Conservation (phyloP, 805 yeast species). For the Wickerhamiella spandovensis region DNA sequence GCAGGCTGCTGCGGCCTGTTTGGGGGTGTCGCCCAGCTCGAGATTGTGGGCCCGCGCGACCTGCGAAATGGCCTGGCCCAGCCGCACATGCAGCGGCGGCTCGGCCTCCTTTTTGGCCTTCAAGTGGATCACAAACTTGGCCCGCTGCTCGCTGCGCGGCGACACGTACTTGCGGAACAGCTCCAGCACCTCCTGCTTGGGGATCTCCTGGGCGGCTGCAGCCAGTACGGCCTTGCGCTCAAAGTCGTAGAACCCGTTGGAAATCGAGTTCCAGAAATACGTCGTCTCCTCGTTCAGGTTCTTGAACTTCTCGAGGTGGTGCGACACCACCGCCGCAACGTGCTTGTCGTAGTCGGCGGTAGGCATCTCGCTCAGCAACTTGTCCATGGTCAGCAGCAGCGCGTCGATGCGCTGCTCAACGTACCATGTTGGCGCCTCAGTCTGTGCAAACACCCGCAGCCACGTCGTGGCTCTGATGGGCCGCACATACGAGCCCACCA, state of each 20-base stretch:
- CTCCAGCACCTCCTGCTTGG: constrained; percentile 42
- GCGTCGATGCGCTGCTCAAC: constrained; percentile 63
- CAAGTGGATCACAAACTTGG: constrained; percentile 47
- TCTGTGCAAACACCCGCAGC: constrained; percentile 69
- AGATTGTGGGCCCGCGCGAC: neutral
- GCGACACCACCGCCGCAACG: constrained; percentile 51
- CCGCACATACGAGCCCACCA: constrained; percentile 68
- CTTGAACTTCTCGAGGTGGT: constrained; percentile 57
- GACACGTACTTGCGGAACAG: constrained; percentile 38
- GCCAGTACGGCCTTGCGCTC: constrained; percentile 44
- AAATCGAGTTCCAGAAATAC: constrained; percentile 53
- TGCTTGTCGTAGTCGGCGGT: constrained; percentile 56
- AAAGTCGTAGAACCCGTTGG: constrained; percentile 71
- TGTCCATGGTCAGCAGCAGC: constrained; percentile 40
- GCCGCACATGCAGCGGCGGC: neutral
- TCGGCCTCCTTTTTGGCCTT: constrained; percentile 33
- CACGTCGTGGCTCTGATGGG: constrained; percentile 56
- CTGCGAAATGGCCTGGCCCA: neutral
- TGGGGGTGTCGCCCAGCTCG: constrained; percentile 18
- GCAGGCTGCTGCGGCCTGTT: constrained; percentile 17
- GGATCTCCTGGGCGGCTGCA: constrained; percentile 36
- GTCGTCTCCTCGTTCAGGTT: constrained; percentile 65
- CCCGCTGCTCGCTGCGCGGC: constrained; percentile 24
- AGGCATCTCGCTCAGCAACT: constrained; percentile 36
- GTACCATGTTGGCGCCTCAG: constrained; percentile 63